Conservation (phyloP, 2,329 filamentous ascomycete genomes). For the Colletotrichum gigasporum region DNA sequence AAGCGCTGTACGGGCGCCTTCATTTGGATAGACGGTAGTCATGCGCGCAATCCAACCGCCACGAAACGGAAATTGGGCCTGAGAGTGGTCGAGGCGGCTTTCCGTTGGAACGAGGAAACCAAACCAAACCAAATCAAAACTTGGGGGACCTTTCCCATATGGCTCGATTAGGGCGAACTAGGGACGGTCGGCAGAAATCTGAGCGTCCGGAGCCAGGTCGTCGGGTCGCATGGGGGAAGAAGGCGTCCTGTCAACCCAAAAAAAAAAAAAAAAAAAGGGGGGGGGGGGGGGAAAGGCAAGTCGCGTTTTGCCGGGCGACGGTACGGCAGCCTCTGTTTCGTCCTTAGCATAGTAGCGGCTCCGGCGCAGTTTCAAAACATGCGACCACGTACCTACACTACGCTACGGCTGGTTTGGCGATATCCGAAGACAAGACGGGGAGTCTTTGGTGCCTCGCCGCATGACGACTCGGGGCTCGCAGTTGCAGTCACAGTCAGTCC, state of each 20-base stretch:
- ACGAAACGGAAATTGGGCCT: not conserved
- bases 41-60: not conserved
- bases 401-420: not conserved
- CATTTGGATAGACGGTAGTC: not conserved
- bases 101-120: not conserved
- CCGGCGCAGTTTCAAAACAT: conserved; percentile 1
- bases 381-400: not conserved
- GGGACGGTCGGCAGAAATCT: not conserved
- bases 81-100: too few species aligned
- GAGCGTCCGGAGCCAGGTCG: not conserved
- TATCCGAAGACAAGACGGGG: not conserved
- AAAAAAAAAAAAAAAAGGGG: not conserved
- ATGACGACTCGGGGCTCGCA: not conserved
- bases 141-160: not conserved
- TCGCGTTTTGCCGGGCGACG: not conserved
- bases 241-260: not conserved
- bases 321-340: not conserved
- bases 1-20: not conserved
- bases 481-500: too few species aligned
- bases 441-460: conserved; percentile 8
- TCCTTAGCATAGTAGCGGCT: not conserved
- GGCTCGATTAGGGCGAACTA: not conserved
- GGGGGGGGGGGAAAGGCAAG: too few species aligned
- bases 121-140: not conserved
- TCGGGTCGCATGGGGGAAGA: not conserved